Evolutionary conservation across 306 rosid species (phyloP), one percentile per base, ranked within the genome.

Genomic region (Styphnolobium japonicum): DNA sequence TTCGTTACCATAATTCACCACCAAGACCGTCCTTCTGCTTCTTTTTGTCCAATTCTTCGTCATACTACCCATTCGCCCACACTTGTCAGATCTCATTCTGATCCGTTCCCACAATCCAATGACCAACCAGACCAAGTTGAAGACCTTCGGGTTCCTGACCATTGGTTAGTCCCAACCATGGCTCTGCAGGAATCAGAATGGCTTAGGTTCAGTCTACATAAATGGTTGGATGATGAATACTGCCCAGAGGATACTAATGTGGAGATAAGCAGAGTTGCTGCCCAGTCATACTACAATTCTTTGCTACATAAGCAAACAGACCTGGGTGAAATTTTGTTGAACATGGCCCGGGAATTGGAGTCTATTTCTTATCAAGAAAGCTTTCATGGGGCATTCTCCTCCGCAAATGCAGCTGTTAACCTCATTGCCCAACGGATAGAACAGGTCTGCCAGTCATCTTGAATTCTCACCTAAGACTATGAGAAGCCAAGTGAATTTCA

Each of bases 161-260:
- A 78, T 49, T 95, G 97, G 98, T 82, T 82, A 81, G 75, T 45
- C 58, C 92, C 98, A 60, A 78, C 90, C 71, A 87, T 45, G 58
- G 97, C 98, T 72, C 76, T 82, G 63, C 83, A 95, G 98, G 98
- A 95, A 89, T 92, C 98, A 29, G 98, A 92, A 77, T 92, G 98
- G 98, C 93, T 95, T 15, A 88, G 96, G 84, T 85, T 85, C 57
- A 88, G 87, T 42, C 81, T 95, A 75, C 96, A 88, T 42, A 90
- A 91, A 80, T 92, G 98, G 98, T 67, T 95, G 90, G 98, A 95
- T 73, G 98, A 95, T 31, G 98, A 95, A 75, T 95, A 95, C 79
- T 91, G 98, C 83, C 98, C 98, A 2, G 98, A 95, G 78, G 87
- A 85, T 73, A 92, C 98, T 34, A 95, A 95, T 67, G 90, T 86